Conservation (phyloP, 2,329 filamentous ascomycete species). For the Penicillium sp. region DNA sequence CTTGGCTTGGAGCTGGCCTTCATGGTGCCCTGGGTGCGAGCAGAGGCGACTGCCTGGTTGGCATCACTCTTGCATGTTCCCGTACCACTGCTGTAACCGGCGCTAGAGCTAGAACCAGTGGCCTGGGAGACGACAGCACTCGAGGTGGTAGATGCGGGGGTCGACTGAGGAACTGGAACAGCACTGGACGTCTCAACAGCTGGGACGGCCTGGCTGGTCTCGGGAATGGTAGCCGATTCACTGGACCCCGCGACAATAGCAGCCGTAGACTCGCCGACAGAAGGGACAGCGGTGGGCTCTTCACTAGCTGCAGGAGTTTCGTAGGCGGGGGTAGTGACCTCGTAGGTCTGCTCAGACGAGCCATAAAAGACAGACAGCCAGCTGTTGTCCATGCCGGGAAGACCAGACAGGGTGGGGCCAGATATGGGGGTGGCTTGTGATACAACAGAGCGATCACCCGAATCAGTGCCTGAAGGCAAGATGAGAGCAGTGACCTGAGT, state of each 20-base stretch:
- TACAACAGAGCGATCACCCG: slow-evolving; percentile 4
- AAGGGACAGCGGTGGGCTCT: neutral
- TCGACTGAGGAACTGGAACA: slow-evolving; percentile 14
- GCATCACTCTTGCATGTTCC: slow-evolving; percentile 24
- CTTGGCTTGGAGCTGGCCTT: slow-evolving; percentile 65
- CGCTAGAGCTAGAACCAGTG: slow-evolving; percentile 9
- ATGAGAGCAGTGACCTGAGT: slow-evolving; percentile 6
- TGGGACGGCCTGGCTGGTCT: slow-evolving; percentile 11
- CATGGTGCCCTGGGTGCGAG: slow-evolving; percentile 63
- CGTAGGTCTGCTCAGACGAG: slow-evolving; percentile 3
- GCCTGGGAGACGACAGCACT: neutral
- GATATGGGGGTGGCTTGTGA: neutral
- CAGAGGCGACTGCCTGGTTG: slow-evolving; percentile 40
- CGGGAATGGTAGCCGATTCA: slow-evolving; percentile 5
- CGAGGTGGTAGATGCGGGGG: slow-evolving; percentile 13
- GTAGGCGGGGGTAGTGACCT: slow-evolving; percentile 7
- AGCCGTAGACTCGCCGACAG: slow-evolving; percentile 4
- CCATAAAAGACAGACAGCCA: slow-evolving; percentile 18
- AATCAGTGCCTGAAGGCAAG: slow-evolving; percentile 11
- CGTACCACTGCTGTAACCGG: slow-evolving; percentile 19
- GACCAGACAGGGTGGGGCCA: neutral
- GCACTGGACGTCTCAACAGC: slow-evolving; percentile 8
- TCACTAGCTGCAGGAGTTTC: slow-evolving; percentile 5
- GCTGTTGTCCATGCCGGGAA: slow-evolving; percentile 20
- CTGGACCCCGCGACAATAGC: slow-evolving; percentile 3